These are phyloP conservation scores for Leccinum subrobustum DNA, from an alignment of 1,284 basidiomycete species.

Conservation along the genomic window DNA sequence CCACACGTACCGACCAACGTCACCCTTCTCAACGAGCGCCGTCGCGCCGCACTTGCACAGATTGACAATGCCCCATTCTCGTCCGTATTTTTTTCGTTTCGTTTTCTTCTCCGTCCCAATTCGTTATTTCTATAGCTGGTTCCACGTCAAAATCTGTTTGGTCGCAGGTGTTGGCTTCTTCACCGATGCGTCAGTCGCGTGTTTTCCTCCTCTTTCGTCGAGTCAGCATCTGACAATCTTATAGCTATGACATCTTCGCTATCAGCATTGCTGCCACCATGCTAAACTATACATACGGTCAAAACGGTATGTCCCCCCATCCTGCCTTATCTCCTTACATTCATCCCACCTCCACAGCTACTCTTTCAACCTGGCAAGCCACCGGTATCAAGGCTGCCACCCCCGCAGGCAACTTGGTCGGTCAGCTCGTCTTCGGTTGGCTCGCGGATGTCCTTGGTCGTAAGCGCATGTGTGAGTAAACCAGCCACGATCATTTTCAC, in stretches of 20 bases:
- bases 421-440: conserved; percentile 58
- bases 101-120: background rate
- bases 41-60: conserved; percentile 72
- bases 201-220: background rate
- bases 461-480: conserved; percentile 38
- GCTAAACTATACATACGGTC: conserved; percentile 77
- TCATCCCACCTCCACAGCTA: conserved; percentile 8
- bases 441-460: conserved; percentile 55
- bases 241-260: conserved; percentile 69
- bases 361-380: conserved; percentile 57
- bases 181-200: conserved; percentile 65
- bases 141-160: conserved; percentile 69
- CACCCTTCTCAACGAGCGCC: conserved; percentile 42
- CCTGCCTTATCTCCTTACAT: background rate
- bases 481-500: background rate
- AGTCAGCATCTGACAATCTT: background rate
- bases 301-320: conserved; percentile 10
- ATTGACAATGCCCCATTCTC: conserved; percentile 77
- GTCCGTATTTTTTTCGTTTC: conserved; percentile 33
- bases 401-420: conserved; percentile 60
- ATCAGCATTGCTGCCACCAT: conserved; percentile 77
- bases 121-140: conserved; percentile 42
- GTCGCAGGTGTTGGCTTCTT: conserved; percentile 83
- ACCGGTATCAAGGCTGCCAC: conserved; percentile 80
- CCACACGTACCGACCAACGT: background rate